Evolutionary conservation across 768 basidiomycete genomes (phyloP).

Genomic region (Suillus weaverae): DNA sequence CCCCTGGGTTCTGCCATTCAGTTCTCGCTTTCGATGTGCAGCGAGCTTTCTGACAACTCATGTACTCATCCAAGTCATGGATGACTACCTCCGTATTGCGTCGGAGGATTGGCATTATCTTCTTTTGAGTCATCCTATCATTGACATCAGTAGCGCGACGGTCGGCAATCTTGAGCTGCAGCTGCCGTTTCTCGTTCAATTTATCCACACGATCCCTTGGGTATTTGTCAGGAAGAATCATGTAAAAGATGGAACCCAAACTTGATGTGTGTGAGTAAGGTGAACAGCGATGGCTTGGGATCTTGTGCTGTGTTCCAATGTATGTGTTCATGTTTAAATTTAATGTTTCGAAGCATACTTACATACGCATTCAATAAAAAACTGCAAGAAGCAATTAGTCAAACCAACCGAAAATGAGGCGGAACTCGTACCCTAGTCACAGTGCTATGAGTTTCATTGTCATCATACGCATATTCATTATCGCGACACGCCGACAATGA

Average conservation of each 20-base stretch:
- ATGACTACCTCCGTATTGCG: conserved; percentile 15
- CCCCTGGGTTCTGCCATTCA: conserved; percentile 1
- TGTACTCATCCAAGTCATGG: conserved; percentile 8
- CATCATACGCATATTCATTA: conserved; percentile 25
- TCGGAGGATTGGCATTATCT: conserved; percentile 14
- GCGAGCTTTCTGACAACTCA: neutral
- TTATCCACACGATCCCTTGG: conserved; percentile 19
- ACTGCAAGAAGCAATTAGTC: conserved; percentile 18
- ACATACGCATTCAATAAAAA: conserved; percentile 30
- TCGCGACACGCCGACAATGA: conserved; percentile 32
- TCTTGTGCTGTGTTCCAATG: conserved; percentile 15
- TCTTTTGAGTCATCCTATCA: neutral
- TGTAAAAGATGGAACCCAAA: conserved; percentile 8
- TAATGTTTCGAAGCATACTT: conserved; percentile 1
- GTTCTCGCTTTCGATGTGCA: neutral
- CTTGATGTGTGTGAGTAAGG: conserved; percentile 25
- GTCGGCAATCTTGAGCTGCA: conserved; percentile 6
- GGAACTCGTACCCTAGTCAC: conserved; percentile 21
- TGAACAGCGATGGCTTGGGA: conserved; percentile 22
- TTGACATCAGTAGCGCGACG: conserved; percentile 17
- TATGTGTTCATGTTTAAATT: neutral
- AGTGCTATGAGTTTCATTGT: conserved; percentile 13
- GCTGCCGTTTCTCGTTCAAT: conserved; percentile 18
- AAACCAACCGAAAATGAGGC: neutral
- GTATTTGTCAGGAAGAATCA: neutral